Evolutionary conservation across 2,329 filamentous ascomycete species (phyloP), one percentile per base, ranked within the genome.

Genomic region (Lomentospora prolificans): DNA sequence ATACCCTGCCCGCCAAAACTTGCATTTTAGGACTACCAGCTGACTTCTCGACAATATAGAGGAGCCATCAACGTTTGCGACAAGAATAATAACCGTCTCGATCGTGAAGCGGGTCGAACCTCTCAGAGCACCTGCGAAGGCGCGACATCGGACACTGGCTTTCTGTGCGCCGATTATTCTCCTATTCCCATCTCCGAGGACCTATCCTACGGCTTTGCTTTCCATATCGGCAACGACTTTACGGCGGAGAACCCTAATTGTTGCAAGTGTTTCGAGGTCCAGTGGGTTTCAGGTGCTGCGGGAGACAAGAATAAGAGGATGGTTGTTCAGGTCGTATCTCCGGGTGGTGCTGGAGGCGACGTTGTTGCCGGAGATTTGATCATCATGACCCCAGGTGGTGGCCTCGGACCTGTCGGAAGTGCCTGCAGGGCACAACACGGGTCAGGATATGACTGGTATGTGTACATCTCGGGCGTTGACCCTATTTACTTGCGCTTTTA

Each of bases 201-300:
- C 27, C 57, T 64, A 3, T 58, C 59, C 8, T 61, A 62, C 56
- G 61, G 59, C 33, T 62, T 61, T 44, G 61, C 58, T 12, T 60
- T 61, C 55, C 59, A 60, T 28, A 57, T 62, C 22, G 58, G 58
- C 10, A 58, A 57, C 41, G 58, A 53, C 56, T 57, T 60, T 22
- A 56, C 19, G 30, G 51, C 57, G 17, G 58, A 59, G 56, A 60
- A 61, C 33, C 51, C 61, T n/a, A 60, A 58, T 50, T 63, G 61
- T 58, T 63, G 61, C 59, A 60, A 61, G 52, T 63, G 61, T 55
- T 59, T 60, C 55, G 50, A 62, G 50, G 53, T 63, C 8, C 22
- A 58, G 41, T 63, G 61, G 61, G 31, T 58, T 1, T 55, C 57
- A 8, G 62, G 62, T 19, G 36, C 28, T 6, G 61, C 61, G 2